Percentiles rank a stretch among this genome's conserved stretches.
Evolutionary conservation across 2,329 filamentous ascomycete genomes (phyloP).

Genomic region (Colletotrichum sp.): DNA sequence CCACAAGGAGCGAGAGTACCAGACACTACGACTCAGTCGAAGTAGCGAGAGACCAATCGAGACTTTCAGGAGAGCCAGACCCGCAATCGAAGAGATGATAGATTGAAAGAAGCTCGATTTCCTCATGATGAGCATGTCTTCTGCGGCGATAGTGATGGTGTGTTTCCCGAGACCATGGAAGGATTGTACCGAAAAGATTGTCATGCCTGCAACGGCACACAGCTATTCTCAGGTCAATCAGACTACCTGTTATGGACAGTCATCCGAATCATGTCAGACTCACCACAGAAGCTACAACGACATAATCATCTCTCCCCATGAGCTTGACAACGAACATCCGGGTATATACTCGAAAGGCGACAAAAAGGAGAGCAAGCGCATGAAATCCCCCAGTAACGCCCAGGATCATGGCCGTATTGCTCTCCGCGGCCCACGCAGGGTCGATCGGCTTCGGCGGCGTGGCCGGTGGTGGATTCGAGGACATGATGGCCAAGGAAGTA

Average conservation of each 20-base stretch:
- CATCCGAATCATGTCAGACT: background rate
- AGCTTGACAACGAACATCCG: constrained; percentile 23
- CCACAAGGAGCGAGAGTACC: constrained; percentile 30
- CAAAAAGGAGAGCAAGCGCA: constrained; percentile 24
- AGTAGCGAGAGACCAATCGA: constrained; percentile 26
- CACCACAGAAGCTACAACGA: constrained; percentile 29
- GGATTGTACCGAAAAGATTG: constrained; percentile 45
- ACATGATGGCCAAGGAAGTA: background rate
- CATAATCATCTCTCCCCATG: constrained; percentile 31
- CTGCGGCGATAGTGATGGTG: constrained; percentile 33
- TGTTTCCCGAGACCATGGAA: constrained; percentile 53
- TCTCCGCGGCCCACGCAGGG: constrained; percentile 28
- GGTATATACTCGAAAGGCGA: constrained; percentile 21
- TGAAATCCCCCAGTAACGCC: constrained; percentile 26
- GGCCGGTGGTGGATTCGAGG: background rate
- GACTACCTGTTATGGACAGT: background rate
- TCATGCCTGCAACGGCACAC: constrained; percentile 29
- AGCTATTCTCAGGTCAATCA: constrained; percentile 20
- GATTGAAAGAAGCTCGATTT: constrained; percentile 51
- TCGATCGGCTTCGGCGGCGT: background rate
- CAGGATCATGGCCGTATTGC: constrained; percentile 26
- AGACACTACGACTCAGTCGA: constrained; percentile 23
- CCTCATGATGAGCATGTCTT: constrained; percentile 37
- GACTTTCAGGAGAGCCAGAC: constrained; percentile 24
- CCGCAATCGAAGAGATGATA: constrained; percentile 42